Evolutionary conservation across 805 yeast genomes (phyloP).

Genomic region (Yarrowia hollandica): DNA sequence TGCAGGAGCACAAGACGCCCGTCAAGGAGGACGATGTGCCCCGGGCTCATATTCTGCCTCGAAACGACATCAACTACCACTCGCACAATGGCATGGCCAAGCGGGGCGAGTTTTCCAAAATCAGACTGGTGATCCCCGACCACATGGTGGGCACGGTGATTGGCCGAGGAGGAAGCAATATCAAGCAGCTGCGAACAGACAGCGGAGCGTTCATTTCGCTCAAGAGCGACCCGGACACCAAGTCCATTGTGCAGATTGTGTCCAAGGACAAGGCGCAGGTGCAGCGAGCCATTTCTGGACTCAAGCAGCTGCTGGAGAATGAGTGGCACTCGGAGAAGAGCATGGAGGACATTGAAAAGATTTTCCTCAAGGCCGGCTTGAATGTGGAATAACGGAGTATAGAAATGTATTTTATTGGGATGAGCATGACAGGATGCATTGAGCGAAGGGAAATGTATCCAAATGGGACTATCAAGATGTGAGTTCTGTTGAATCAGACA

Average conservation of each 20-base stretch:
- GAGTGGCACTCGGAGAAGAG: conserved; percentile 20
- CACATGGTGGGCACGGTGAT: conserved; percentile 13
- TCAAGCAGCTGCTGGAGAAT: neutral
- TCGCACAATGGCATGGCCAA: neutral
- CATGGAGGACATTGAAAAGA: neutral
- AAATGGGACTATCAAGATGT: too few relatives aligned
- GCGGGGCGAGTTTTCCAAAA: neutral
- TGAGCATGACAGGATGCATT: too few relatives aligned
- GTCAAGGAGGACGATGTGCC: neutral
- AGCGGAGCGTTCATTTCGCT: conserved; percentile 1
- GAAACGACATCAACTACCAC: neutral
- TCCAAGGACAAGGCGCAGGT: neutral
- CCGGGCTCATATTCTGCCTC: conserved; percentile 1
- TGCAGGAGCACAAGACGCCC: neutral
- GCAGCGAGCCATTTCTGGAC: neutral
- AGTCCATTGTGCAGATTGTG: neutral
- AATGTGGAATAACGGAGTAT: neutral
- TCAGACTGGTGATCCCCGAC: neutral
- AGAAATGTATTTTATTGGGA: too few relatives aligned
- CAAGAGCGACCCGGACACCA: neutral
- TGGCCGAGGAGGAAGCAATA: neutral
- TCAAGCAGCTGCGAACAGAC: neutral
- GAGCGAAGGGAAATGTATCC: too few relatives aligned
- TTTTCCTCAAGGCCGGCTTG: neutral
- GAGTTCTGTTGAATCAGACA: too few relatives aligned